These are phyloP conservation scores for Podila clonocystis DNA, from an alignment of 192 early-diverging fungal species.

Conservation along the genomic window DNA sequence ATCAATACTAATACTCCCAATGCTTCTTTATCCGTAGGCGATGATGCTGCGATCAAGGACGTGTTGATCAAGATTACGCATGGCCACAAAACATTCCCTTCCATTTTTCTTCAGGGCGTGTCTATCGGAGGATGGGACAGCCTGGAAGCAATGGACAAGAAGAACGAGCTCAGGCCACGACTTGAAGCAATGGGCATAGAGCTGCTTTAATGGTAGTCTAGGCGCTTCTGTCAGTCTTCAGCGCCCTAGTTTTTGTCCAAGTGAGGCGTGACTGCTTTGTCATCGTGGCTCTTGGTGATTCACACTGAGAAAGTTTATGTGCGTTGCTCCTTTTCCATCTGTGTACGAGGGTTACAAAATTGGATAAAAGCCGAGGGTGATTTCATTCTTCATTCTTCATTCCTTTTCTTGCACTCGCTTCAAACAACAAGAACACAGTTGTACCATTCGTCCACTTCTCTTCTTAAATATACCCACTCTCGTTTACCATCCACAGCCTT, in stretches of 20 bases:
- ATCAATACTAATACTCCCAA: neutral
- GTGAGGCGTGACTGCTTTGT: conserved; percentile 9
- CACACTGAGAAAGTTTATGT: neutral
- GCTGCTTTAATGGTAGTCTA: neutral
- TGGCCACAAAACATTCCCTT: conserved; percentile 43
- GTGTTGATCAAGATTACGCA: conserved; percentile 34
- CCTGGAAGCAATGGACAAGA: conserved; percentile 23
- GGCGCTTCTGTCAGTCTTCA: neutral
- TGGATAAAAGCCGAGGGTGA: neutral
- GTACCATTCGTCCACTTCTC: neutral
- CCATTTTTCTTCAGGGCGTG: conserved; percentile 41
- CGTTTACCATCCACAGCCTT: neutral
- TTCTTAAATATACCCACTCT: neutral
- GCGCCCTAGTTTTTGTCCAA: too few species aligned
- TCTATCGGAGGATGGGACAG: conserved; percentile 40
- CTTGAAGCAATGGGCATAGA: conserved; percentile 25
- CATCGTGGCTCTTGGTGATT: conserved; percentile 11
- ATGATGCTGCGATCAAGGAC: conserved; percentile 21
- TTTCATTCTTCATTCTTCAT: neutral
- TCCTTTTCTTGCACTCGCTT: neutral
- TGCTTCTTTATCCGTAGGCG: conserved; percentile 1
- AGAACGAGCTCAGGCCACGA: conserved; percentile 6
- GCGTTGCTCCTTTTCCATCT: neutral
- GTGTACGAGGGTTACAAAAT: neutral
- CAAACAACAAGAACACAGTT: neutral